Percentiles rank a stretch among this genome's conserved stretches.
Conservation (phyloP, 2,329 filamentous ascomycete species). For the Pestalotiopsis sp. region DNA sequence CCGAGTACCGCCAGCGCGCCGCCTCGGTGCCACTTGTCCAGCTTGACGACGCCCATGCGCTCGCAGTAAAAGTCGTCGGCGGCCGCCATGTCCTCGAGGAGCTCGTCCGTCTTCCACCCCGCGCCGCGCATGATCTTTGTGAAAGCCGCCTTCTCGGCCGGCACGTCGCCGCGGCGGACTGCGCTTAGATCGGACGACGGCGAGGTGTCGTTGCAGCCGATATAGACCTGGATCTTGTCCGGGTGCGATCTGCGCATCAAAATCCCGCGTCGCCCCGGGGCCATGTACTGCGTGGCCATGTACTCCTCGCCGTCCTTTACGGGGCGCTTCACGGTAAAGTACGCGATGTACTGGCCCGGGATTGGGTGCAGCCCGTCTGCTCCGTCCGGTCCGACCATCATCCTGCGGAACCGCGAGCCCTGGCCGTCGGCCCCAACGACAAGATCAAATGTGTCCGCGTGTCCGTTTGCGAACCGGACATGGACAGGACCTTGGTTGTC, state of each 20-base stretch:
- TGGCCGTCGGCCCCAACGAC: slow-evolving; percentile 59
- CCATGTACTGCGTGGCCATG: slow-evolving; percentile 33
- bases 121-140: slow-evolving; percentile 35
- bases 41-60: slow-evolving; percentile 46
- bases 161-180: slow-evolving; percentile 12
- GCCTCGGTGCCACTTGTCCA: slow-evolving; percentile 44
- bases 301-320: slow-evolving; percentile 22
- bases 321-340: slow-evolving; percentile 38
- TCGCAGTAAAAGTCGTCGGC: slow-evolving; percentile 49
- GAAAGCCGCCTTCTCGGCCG: slow-evolving; percentile 25
- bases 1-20: slow-evolving; percentile 52
- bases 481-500: slow-evolving; percentile 26
- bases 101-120: slow-evolving; percentile 20
- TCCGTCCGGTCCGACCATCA: slow-evolving; percentile 33
- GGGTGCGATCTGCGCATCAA: slow-evolving; percentile 38
- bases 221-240: slow-evolving; percentile 36
- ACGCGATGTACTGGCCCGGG: slow-evolving; percentile 37
- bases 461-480: slow-evolving; percentile 46
- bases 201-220: slow-evolving; percentile 27
- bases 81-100: slow-evolving; percentile 19
- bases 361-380: slow-evolving; percentile 27
- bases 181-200: neutral
- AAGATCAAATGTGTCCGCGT: slow-evolving; percentile 46
- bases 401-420: slow-evolving; percentile 46
- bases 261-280: slow-evolving; percentile 36